These are phyloP conservation scores for Orobanche coerulescens DNA, from an alignment of 257 asterid species.

Conservation along the genomic window DNA sequence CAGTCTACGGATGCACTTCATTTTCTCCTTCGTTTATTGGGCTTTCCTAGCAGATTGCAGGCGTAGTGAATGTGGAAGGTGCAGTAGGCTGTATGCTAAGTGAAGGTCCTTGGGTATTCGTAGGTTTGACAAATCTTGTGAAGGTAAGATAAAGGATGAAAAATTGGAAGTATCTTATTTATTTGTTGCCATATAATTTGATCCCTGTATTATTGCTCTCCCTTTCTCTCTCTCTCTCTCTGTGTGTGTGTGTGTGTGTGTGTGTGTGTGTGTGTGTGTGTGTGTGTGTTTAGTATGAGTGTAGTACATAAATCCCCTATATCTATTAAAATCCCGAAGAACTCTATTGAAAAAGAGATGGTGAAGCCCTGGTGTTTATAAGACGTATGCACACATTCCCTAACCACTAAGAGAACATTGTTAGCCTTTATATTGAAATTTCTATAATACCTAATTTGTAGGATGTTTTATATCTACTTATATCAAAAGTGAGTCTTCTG, in stretches of 20 bases:
- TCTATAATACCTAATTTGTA: background rate
- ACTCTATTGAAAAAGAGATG: background rate
- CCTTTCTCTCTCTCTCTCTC: background rate
- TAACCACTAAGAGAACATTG: background rate
- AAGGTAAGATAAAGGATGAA: slow-evolving; percentile 48
- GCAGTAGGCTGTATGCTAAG: slow-evolving; percentile 81
- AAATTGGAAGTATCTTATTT: background rate
- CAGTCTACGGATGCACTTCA: background rate
- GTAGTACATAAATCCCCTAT: slow-evolving; percentile 4
- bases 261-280: background rate
- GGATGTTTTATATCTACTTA: no score
- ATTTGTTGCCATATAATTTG: background rate
- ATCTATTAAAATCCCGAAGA: background rate
- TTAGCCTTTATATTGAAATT: background rate
- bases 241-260: background rate
- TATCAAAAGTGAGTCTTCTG: no score
- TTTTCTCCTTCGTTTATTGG: slow-evolving; percentile 16
- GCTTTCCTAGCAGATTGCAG: slow-evolving; percentile 47
- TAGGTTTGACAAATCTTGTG: slow-evolving; percentile 79
- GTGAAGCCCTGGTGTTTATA: background rate
- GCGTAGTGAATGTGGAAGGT: slow-evolving; percentile 53
- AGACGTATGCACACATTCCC: background rate
- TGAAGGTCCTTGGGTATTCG: slow-evolving; percentile 98
- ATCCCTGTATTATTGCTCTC: background rate
- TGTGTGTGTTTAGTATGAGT: background rate